Evolutionary conservation across 345 rosid genomes (phyloP), one percentile per base, ranked within the genome.

Genomic region (Xanthoceras sorbifolium): DNA sequence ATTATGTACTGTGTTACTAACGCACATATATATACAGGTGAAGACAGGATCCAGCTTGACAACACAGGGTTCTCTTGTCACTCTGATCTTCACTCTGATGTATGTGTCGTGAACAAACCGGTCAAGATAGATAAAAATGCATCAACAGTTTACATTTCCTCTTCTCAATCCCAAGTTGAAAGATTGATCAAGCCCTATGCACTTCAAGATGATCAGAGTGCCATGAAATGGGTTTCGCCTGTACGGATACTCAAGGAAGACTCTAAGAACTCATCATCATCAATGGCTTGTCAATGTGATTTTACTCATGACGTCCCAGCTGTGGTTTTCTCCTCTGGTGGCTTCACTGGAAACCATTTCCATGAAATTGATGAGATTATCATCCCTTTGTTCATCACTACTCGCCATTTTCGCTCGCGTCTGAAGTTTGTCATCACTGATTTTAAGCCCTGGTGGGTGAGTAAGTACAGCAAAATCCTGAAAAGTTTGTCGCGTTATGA

Each of bases 301-400:
- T 48, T 69, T 60, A 81, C 63, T 1, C 82, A 82, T 36, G 48
- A 86, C 34, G 67, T 62, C 36, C 78, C 83, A 0, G 85, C 84
- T 1, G 76, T 86, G 18, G 69, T 86, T 26, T 86, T 86, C 86
- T 88, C 84, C 22, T 46, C 83, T 2, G 80, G 72, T 8, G 85
- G 84, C 38, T 85, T 82, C 69, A 54, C 80, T 0, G 85, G 85
- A 15, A 88, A 86, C 70, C 22, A 57, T 8, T 88, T 81, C 81
- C 91, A 86, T 52, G 86, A 84, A 66, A 75, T 83, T 59, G 83
- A 78, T 59, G 88, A 88, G 59, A 54, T 86, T 25, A 71, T 86
- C 22, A 71, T 88, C 32, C 87, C 91, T 15, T 61, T 83, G 22
- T 84, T 82, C 84, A 66, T 86, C 66, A 86, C 91, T 1, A 46